Percentiles rank a stretch among this genome's conserved stretches.
Conservation (phyloP, 345 rosid species). For the Carallia pectinifolia region DNA sequence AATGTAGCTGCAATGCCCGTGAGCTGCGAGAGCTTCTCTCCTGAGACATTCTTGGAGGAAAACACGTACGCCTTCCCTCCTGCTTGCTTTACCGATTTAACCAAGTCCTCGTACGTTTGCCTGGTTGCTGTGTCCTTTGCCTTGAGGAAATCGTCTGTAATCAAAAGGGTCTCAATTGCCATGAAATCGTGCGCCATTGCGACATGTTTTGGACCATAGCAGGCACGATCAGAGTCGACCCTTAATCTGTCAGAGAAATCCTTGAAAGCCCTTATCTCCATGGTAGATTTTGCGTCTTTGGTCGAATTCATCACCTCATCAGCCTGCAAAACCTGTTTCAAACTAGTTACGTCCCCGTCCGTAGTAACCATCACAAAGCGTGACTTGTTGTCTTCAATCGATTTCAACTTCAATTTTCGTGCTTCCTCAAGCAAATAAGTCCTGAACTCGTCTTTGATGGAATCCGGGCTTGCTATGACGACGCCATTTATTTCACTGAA, state of each 20-base stretch:
- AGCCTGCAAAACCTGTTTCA: slow-evolving; percentile 12
- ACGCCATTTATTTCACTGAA: slow-evolving; percentile 8
- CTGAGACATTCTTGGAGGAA: slow-evolving; percentile 12
- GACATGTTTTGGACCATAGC: slow-evolving; percentile 17
- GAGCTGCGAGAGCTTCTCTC: slow-evolving; percentile 10
- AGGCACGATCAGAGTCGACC: slow-evolving; percentile 1
- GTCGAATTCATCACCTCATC: slow-evolving; percentile 6
- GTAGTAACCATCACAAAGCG: slow-evolving; percentile 3
- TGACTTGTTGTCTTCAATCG: slow-evolving; percentile 7
- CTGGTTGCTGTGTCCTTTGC: not conserved
- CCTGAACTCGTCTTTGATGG: slow-evolving; percentile 8
- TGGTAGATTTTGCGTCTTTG: slow-evolving; percentile 1
- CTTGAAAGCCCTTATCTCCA: slow-evolving; percentile 16
- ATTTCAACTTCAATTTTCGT: slow-evolving; percentile 9
- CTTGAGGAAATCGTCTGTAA: slow-evolving; percentile 18
- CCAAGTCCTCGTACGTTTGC: slow-evolving; percentile 9
- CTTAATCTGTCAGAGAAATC: slow-evolving; percentile 9
- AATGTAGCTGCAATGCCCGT: slow-evolving; percentile 4
- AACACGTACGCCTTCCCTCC: slow-evolving; percentile 15
- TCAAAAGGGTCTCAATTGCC: slow-evolving; percentile 15
- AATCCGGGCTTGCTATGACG: slow-evolving; percentile 7
- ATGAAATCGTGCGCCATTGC: slow-evolving; percentile 11
- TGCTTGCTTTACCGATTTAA: slow-evolving; percentile 16
- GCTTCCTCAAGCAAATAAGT: slow-evolving; percentile 8
- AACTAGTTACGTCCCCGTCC: not conserved